These are phyloP conservation scores for Leptomonas pyrrhocoris DNA, from an alignment of 208 protist species.

Conservation along the genomic window DNA sequence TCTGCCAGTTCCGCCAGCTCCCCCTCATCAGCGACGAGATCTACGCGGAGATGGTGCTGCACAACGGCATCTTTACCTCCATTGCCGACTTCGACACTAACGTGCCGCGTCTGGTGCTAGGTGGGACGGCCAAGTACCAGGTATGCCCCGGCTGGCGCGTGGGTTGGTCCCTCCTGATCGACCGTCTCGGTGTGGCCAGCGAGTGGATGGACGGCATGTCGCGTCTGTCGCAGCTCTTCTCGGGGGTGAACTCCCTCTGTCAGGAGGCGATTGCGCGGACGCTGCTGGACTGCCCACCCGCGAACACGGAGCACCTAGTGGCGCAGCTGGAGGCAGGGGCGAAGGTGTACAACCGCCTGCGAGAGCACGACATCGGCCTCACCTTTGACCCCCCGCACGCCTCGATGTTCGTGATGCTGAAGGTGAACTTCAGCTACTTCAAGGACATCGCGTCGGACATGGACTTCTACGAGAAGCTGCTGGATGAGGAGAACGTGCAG, in stretches of 20 bases:
- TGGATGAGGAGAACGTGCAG: conserved; percentile 85
- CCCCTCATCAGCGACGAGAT: conserved; percentile 95
- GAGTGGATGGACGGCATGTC: conserved; percentile 36
- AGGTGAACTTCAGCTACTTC: conserved; percentile 77
- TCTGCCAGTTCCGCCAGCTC: conserved; percentile 82
- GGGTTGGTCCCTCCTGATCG: conserved; percentile 86
- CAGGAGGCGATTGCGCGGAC: conserved; percentile 87
- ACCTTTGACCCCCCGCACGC: conserved; percentile 46
- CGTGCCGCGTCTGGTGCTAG: conserved; percentile 84
- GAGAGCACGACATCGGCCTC: conserved; percentile 37
- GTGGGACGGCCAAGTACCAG: conserved; percentile 91
- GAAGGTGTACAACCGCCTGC: conserved; percentile 41
- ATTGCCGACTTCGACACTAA: conserved; percentile 75
- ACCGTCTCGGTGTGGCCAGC: conserved; percentile 42
- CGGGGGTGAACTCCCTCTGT: conserved; percentile 88
- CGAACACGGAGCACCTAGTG: conserved; percentile 54
- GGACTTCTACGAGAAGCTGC: conserved; percentile 73
- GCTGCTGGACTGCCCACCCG: conserved; percentile 65
- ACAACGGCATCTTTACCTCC: conserved; percentile 58
- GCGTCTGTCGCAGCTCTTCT: conserved; percentile 81
- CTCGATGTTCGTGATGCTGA: conserved; percentile 92
- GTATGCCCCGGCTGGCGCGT: conserved; percentile 93
- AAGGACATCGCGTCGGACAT: conserved; percentile 48
- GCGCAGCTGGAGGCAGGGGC: conserved; percentile 41
- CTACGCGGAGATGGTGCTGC: conserved; percentile 93